These are phyloP conservation scores for Graphilbum sp. DNA, from an alignment of 2,329 filamentous ascomycete genomes.

Conservation along the genomic window DNA sequence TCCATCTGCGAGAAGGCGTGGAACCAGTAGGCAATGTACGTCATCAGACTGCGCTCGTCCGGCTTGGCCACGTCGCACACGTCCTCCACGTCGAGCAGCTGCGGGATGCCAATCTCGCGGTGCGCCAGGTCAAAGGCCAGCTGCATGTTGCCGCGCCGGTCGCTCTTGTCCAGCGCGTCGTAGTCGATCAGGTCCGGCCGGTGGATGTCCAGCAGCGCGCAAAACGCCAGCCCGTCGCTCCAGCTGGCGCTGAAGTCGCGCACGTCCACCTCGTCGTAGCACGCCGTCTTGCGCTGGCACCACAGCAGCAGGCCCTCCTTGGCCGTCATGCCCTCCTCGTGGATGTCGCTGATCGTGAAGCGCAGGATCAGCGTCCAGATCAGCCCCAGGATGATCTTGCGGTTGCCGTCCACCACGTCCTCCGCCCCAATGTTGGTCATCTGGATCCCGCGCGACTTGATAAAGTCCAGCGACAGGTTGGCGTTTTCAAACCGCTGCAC, in stretches of 20 bases:
- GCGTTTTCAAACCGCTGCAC: conserved; percentile 98
- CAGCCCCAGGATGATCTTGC: conserved; percentile 90
- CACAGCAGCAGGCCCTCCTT: conserved; percentile 90
- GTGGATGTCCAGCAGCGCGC: conserved; percentile 90
- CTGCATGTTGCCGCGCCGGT: conserved; percentile 95
- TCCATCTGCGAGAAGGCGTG: conserved; percentile 99
- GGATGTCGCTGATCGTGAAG: conserved; percentile 98
- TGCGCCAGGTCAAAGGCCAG: conserved; percentile 91
- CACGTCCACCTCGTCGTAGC: conserved; percentile 93
- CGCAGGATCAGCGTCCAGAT: conserved; percentile 98
- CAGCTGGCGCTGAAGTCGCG: conserved; percentile 89
- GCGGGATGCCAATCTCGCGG: conserved; percentile 92
- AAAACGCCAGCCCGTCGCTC: conserved; percentile 96
- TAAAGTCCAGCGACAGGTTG: conserved; percentile 86
- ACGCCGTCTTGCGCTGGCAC: conserved; percentile 97
- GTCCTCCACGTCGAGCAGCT: conserved; percentile 91
- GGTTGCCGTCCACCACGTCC: conserved; percentile 94
- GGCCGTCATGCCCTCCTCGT: conserved; percentile 91
- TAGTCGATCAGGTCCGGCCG: conserved; percentile 95
- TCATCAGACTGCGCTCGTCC: conserved; percentile 95
- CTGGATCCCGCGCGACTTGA: conserved; percentile 69
- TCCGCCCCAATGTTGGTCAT: conserved; percentile 98
- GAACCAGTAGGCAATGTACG: conserved; percentile 99
- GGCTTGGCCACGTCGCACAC: conserved; percentile 93
- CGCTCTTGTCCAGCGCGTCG: conserved; percentile 80